Conservation (phyloP, 306 rosid genomes). For the Quercus cerris region DNA sequence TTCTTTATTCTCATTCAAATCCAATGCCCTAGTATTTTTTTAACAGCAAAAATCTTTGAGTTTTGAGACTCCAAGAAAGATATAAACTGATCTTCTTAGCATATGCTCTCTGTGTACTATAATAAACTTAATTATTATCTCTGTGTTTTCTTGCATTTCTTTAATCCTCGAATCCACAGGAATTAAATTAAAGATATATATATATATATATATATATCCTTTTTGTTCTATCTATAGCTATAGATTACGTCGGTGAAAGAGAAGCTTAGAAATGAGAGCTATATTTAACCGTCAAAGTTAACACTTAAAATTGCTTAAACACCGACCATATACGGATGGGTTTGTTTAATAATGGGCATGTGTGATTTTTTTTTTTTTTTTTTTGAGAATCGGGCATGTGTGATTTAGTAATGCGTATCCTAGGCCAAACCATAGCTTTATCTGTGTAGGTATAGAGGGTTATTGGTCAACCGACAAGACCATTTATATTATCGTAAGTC, state of each 20-base stretch:
- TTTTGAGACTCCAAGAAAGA: conserved; percentile 11
- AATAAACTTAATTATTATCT: neutral
- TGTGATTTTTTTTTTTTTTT: neutral
- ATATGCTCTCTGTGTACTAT: neutral
- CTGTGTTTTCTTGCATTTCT: neutral
- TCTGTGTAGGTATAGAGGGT: neutral
- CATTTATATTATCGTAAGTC: neutral
- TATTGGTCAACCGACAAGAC: neutral
- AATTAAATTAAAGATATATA: neutral
- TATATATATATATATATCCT: neutral
- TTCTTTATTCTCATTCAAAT: neutral
- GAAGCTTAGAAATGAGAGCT: neutral
- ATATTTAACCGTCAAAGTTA: neutral
- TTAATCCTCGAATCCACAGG: neutral
- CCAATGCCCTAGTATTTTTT: neutral
- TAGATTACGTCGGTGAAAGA: neutral
- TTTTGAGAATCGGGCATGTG: neutral
- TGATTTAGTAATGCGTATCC: neutral
- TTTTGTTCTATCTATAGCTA: neutral
- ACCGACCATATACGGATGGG: neutral
- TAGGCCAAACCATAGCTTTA: neutral
- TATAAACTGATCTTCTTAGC: neutral
- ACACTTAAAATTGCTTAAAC: no score
- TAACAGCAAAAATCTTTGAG: neutral
- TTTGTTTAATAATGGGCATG: neutral